phyloP scores from a whole-genome alignment of 2,329 filamentous ascomycete species.

The Paecilomyces fulvus region DNA sequence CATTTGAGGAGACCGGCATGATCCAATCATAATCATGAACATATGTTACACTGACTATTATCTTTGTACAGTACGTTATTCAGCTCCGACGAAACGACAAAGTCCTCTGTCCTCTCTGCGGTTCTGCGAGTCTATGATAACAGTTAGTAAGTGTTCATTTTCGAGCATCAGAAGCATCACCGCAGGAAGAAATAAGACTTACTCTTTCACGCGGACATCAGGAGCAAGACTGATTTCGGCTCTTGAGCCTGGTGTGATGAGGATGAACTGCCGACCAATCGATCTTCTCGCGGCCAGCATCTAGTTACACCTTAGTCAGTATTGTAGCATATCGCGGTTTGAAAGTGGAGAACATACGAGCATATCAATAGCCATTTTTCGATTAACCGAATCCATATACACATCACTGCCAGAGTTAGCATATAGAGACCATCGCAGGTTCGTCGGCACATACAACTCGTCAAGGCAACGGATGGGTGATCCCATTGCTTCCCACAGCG shows the following conservation, averaged over 20 bases:
- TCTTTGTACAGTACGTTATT: background rate
- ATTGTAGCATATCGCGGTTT: slow-evolving; percentile 1
- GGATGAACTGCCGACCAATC: slow-evolving; percentile 86
- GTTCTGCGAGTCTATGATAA: slow-evolving; percentile 31
- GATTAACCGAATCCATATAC: slow-evolving; percentile 97
- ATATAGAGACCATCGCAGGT: background rate
- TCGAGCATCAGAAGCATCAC: background rate
- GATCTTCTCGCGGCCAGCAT: slow-evolving; percentile 76
- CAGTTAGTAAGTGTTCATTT: background rate
- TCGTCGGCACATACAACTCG: slow-evolving; percentile 59
- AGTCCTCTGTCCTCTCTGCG: slow-evolving; percentile 36
- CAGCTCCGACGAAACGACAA: slow-evolving; percentile 21
- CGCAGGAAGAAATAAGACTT: slow-evolving; percentile 11
- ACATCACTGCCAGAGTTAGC: slow-evolving; percentile 55
- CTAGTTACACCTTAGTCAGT: slow-evolving; percentile 33
- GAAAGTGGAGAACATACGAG: slow-evolving; percentile 52
- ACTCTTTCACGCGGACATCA: slow-evolving; percentile 39
- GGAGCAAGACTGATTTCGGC: slow-evolving; percentile 37
- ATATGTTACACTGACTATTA: background rate
- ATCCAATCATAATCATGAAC: background rate
- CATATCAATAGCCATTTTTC: slow-evolving; percentile 87
- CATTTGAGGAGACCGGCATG: background rate
- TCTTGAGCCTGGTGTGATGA: slow-evolving; percentile 91
- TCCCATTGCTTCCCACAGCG: slow-evolving; percentile 97
- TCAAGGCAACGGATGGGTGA: slow-evolving; percentile 90